phyloP scores from a whole-genome alignment of 345 rosid species.

The Bruguiera sexangula region DNA sequence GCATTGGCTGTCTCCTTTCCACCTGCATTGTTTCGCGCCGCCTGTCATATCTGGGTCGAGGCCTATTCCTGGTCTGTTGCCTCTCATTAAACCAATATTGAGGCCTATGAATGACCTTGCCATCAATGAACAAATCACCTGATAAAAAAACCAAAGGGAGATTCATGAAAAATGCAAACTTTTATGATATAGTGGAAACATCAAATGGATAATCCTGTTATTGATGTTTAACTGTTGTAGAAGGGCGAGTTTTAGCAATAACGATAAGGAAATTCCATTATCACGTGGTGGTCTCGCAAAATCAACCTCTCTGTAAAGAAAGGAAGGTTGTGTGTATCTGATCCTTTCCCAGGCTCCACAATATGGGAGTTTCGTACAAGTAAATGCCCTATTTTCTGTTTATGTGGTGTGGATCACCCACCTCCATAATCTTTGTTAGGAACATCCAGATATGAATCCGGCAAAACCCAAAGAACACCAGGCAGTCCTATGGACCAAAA shows the following conservation, averaged over 20 bases:
- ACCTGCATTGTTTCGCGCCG: conserved; percentile 73
- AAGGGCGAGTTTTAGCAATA: too few species aligned
- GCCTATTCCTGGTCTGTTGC: conserved; percentile 50
- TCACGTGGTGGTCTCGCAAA: too few species aligned
- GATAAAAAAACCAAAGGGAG: conserved; percentile 11
- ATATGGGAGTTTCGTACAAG: too few species aligned
- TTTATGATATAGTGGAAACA: not conserved
- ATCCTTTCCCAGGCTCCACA: too few species aligned
- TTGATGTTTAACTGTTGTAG: not conserved
- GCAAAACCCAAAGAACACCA: conserved; percentile 94
- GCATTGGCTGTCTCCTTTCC: conserved; percentile 53
- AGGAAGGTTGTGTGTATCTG: too few species aligned
- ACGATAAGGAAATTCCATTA: too few species aligned
- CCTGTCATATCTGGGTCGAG: conserved; percentile 65
- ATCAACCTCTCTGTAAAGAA: too few species aligned
- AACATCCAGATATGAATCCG: conserved; percentile 93
- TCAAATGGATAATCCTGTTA: not conserved
- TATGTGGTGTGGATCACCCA: conserved; percentile 20
- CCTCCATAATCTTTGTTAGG: conserved; percentile 99
- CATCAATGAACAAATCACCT: conserved; percentile 84
- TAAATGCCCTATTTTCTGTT: too few species aligned
- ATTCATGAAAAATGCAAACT: not conserved
- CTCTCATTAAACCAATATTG: conserved; percentile 60
- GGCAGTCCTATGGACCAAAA: conserved; percentile 53
- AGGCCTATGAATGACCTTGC: conserved; percentile 87